Evolutionary conservation across 805 yeast species (phyloP).

Genomic region (Candida incommunis): DNA sequence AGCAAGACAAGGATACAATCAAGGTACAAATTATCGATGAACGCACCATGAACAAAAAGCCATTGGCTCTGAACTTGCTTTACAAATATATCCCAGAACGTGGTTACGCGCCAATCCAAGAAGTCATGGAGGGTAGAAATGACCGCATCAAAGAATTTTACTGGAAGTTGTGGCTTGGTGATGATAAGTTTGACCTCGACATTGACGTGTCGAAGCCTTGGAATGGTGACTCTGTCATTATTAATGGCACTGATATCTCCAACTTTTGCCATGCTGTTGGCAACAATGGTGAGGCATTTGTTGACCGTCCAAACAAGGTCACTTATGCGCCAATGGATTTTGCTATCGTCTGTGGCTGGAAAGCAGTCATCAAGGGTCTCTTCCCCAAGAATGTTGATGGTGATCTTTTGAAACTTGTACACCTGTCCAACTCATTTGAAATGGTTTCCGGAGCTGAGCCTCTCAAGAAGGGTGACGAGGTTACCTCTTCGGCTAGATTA

Average conservation of each 20-base stretch:
- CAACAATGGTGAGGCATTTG: conserved; percentile 92
- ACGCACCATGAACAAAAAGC: conserved; percentile 65
- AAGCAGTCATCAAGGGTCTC: conserved; percentile 93
- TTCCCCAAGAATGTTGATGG: conserved; percentile 96
- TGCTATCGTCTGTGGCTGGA: conserved; percentile 97
- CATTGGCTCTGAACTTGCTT: conserved; percentile 63
- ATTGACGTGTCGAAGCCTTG: conserved; percentile 56
- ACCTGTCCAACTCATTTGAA: conserved; percentile 84
- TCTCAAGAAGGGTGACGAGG: conserved; percentile 75
- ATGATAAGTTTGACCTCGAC: conserved; percentile 41
- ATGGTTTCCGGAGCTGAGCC: conserved; percentile 89
- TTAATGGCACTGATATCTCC: conserved; percentile 64
- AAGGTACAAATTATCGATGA: conserved; percentile 68
- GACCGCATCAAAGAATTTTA: conserved; percentile 87
- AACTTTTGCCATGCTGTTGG: conserved; percentile 96
- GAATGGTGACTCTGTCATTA: conserved; percentile 51
- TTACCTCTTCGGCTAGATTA: conserved; percentile 69
- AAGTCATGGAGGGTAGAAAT: conserved; percentile 82
- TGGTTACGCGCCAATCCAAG: conserved; percentile 94
- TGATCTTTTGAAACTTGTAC: conserved; percentile 86
- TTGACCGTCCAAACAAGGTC: conserved; percentile 57
- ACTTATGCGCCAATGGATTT: conserved; percentile 97
- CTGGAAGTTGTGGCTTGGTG: conserved; percentile 94
- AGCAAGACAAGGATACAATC: conserved; percentile 38
- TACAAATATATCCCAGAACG: conserved; percentile 69